A percentile compares a stretch with the other conserved stretches of the same genome.
phyloP scores from a whole-genome alignment of 179 eudicot genomes.

The Silene vulgaris region DNA sequence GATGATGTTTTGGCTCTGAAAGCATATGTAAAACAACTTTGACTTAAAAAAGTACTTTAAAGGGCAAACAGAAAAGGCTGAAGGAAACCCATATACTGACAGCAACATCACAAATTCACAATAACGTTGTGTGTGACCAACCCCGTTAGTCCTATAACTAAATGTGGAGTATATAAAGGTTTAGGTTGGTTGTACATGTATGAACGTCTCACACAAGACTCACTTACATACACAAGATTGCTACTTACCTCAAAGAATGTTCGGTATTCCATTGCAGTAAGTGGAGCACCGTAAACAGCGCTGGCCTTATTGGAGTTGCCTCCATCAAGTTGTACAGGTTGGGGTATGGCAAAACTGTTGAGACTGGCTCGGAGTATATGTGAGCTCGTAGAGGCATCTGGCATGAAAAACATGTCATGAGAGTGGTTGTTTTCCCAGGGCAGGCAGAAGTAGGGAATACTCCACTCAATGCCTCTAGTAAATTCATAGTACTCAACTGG shows the following conservation, averaged over 20 bases:
- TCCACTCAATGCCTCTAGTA: conserved; percentile 71
- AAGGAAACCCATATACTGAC: not conserved
- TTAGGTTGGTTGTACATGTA: not conserved
- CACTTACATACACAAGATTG: not conserved
- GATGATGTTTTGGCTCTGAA: conserved; percentile 50
- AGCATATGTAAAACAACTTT: conserved; percentile 13
- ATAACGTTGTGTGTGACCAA: not conserved
- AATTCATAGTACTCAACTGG: conserved; percentile 84
- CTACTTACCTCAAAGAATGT: conserved; percentile 64
- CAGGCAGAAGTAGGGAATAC: conserved; percentile 71
- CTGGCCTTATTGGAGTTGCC: conserved; percentile 33
- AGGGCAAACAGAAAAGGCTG: conserved; percentile 6
- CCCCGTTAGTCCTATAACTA: not conserved
- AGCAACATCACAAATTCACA: no score
- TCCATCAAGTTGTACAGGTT: conserved; percentile 24
- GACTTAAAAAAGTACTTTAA: not conserved
- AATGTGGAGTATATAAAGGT: not conserved
- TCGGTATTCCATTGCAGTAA: conserved; percentile 62
- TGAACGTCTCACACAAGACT: not conserved
- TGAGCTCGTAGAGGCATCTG: conserved; percentile 39
- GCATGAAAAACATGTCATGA: conserved; percentile 32
- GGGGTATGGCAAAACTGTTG: conserved; percentile 25
- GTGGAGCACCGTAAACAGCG: conserved; percentile 58
- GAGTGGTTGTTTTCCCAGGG: conserved; percentile 61
- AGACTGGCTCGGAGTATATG: conserved; percentile 27